Conservation (phyloP, 2,329 filamentous ascomycete species). For the Ascochyta fabae region DNA sequence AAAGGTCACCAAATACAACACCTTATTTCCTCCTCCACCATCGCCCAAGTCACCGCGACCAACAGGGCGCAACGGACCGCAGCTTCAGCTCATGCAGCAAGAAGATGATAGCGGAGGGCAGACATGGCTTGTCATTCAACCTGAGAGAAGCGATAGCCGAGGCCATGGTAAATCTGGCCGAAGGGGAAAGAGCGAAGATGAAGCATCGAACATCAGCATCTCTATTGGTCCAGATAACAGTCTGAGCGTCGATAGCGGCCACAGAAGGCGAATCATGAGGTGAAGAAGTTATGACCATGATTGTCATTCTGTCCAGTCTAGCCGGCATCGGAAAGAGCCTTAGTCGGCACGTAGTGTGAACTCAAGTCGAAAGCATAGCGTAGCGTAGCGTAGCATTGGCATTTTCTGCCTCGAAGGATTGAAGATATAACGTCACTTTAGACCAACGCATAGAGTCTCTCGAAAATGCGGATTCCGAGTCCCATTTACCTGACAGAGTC, state of each 20-base stretch:
- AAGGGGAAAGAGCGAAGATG: constrained; percentile 37
- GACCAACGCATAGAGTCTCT: neutral
- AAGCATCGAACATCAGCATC: constrained; percentile 44
- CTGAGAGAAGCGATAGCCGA: constrained; percentile 45
- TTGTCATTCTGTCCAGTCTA: neutral
- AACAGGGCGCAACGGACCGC: constrained; percentile 29
- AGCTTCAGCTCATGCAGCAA: constrained; percentile 47
- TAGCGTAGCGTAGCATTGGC: constrained; percentile 16
- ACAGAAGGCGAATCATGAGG: constrained; percentile 40
- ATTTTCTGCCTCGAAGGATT: neutral
- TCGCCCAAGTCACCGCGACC: constrained; percentile 28
- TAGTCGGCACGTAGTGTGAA: neutral
- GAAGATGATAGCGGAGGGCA: constrained; percentile 42
- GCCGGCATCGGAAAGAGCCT: neutral
- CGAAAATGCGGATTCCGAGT: neutral
- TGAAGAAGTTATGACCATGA: constrained; percentile 1
- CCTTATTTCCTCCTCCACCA: constrained; percentile 41
- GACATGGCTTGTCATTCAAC: constrained; percentile 48
- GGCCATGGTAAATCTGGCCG: constrained; percentile 24
- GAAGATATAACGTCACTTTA: neutral
- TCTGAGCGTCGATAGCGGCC: constrained; percentile 47
- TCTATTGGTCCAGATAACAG: constrained; percentile 48
- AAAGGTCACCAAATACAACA: constrained; percentile 33
- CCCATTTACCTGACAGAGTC: neutral
- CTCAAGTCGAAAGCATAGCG: neutral